These are phyloP conservation scores for Solanum pinnatisectum DNA, from an alignment of 257 asterid genomes.

Conservation along the genomic window DNA sequence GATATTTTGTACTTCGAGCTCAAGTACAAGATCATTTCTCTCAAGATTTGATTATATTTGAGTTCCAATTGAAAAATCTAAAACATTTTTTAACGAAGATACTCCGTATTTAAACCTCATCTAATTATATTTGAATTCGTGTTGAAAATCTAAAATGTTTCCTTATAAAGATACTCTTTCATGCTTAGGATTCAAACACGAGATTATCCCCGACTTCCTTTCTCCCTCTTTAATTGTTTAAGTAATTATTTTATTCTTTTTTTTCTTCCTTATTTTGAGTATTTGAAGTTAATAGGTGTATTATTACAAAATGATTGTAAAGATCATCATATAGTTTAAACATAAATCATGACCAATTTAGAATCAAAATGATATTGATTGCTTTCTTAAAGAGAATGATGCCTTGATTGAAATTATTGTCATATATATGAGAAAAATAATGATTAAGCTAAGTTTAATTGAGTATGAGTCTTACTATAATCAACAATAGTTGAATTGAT, in stretches of 20 bases:
- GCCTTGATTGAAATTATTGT: neutral
- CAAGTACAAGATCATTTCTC: neutral
- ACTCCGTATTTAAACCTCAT: neutral
- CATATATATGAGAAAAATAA: neutral
- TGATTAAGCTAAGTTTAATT: neutral
- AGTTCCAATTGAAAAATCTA: rapidly evolving
- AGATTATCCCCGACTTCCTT: neutral
- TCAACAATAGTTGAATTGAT: neutral
- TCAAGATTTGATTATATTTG: neutral
- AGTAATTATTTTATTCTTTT: neutral
- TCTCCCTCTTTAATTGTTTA: neutral
- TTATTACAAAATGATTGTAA: neutral
- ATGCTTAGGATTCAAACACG: neutral
- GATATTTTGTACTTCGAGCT: neutral
- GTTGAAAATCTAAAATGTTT: rapidly evolving
- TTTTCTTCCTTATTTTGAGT: neutral
- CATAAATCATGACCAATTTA: neutral
- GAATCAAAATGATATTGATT: neutral
- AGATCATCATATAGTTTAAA: neutral
- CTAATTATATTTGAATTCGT: neutral
- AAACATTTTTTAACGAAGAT: neutral
- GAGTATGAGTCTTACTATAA: neutral
- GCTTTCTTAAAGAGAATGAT: neutral
- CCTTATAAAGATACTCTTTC: neutral
- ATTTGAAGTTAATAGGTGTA: neutral